Conservation (phyloP, 495 filamentous ascomycete genomes). For the Xylaria castorea region DNA sequence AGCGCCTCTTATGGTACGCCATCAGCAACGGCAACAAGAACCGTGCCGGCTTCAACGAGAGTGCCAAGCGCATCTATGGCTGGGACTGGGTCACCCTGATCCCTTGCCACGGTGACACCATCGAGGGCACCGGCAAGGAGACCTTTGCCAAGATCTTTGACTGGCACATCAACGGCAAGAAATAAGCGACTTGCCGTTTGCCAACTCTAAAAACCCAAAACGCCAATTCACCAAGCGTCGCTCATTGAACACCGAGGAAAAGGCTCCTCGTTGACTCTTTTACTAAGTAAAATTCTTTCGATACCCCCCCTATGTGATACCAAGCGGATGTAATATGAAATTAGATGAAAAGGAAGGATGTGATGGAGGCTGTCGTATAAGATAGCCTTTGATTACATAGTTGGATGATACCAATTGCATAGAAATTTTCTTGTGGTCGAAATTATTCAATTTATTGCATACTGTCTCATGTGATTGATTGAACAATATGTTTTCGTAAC, state of each 20-base stretch:
- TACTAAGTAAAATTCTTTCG: constrained; percentile 20
- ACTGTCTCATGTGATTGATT: background rate
- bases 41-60: constrained; percentile 70
- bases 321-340: constrained; percentile 23
- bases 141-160: constrained; percentile 83
- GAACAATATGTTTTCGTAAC: background rate
- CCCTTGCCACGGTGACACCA: constrained; percentile 92
- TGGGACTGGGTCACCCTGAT: constrained; percentile 93
- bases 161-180: constrained; percentile 75
- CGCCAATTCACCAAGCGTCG: background rate
- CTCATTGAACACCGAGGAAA: constrained; percentile 22
- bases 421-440: constrained; percentile 22
- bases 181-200: constrained; percentile 28
- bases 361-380: constrained; percentile 17
- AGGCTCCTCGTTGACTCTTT: constrained; percentile 13
- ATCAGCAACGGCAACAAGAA: constrained; percentile 62
- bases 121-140: constrained; percentile 76
- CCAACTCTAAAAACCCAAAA: background rate
- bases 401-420: constrained; percentile 31
- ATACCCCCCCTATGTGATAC: constrained; percentile 28
- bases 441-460: background rate
- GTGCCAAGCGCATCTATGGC: constrained; percentile 67
- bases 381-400: constrained; percentile 22
- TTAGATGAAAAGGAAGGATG: constrained; percentile 13
- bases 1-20: constrained; percentile 83